Percentiles rank a stretch among this genome's conserved stretches.
Evolutionary conservation across 2,329 filamentous ascomycete genomes (phyloP).

Genomic region (Akanthomyces muscarius): DNA sequence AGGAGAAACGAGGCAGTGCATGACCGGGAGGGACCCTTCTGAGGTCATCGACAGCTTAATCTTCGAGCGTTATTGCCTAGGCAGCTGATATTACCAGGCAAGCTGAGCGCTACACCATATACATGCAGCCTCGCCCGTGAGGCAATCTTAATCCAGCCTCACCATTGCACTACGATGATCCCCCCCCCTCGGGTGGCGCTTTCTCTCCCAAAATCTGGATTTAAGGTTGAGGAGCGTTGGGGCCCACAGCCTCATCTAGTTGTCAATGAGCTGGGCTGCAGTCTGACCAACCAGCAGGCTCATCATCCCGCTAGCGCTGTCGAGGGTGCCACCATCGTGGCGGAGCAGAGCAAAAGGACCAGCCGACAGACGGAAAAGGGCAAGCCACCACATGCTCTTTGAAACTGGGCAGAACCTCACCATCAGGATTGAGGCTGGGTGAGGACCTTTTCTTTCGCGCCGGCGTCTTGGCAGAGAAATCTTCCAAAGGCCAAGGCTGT

Average conservation of each 20-base stretch:
- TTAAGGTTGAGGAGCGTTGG: not conserved
- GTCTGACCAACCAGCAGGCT: not conserved
- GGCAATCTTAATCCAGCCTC: not conserved
- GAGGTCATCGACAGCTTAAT: constrained; percentile 7
- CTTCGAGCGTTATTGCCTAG: not conserved
- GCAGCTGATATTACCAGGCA: not conserved
- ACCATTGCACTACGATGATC: not conserved
- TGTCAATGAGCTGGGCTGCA: not conserved
- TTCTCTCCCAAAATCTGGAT: not conserved
- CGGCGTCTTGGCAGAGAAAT: constrained; percentile 5
- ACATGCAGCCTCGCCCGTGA: not conserved
- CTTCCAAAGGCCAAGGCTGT: not conserved
- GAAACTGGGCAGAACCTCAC: not conserved
- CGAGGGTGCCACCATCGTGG: constrained; percentile 2
- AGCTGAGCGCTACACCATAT: not conserved
- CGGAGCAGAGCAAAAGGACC: not conserved
- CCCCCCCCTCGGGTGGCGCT: not conserved
- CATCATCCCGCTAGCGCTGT: not conserved
- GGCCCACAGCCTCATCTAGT: not conserved
- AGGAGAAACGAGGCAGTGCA: constrained; percentile 14
- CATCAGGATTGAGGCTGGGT: not conserved
- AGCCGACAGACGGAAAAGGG: not conserved
- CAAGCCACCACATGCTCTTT: not conserved
- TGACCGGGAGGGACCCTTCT: not conserved
- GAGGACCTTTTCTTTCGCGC: not conserved